phyloP scores from a whole-genome alignment of 108 stramenopile species.

The Cylindrotheca fusiformis region DNA sequence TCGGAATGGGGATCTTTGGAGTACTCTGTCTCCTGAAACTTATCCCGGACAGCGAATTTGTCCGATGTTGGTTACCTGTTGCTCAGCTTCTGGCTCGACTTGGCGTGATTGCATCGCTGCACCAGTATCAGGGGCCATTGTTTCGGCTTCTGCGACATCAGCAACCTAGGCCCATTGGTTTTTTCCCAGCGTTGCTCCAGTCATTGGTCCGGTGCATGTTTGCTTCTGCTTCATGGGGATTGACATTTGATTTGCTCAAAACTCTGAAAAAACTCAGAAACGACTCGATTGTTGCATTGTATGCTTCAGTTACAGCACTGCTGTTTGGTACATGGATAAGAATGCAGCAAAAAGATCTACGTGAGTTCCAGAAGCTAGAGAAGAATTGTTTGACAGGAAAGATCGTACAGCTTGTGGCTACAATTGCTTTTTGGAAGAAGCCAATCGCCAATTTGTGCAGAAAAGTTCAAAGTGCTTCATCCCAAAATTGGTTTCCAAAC shows the following conservation, averaged over 20 bases:
- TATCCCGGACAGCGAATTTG: not conserved
- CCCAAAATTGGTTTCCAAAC: not conserved
- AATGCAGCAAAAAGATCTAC: not conserved
- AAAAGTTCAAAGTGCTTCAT: not conserved
- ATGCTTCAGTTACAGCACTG: slow-evolving; percentile 15
- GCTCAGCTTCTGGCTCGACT: slow-evolving; percentile 47
- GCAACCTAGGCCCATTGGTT: slow-evolving; percentile 47
- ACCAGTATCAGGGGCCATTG: slow-evolving; percentile 55
- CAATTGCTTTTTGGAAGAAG: not conserved
- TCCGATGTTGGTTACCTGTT: slow-evolving; percentile 18
- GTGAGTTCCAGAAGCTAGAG: not conserved
- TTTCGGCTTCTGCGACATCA: slow-evolving; percentile 50
- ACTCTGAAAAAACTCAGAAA: slow-evolving; percentile 3
- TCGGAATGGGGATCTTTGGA: slow-evolving; percentile 24
- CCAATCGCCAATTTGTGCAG: not conserved
- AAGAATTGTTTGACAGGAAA: not conserved
- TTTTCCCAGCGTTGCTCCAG: slow-evolving; percentile 37
- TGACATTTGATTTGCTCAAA: slow-evolving; percentile 42
- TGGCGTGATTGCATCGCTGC: slow-evolving; percentile 52
- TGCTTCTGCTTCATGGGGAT: slow-evolving; percentile 35
- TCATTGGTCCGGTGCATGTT: slow-evolving; percentile 27
- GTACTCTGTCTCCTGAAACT: not conserved
- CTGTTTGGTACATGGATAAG: slow-evolving; percentile 33
- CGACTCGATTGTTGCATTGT: slow-evolving; percentile 12
- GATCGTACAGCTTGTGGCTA: not conserved